Evolutionary conservation across 2,329 filamentous ascomycete genomes (phyloP).

Genomic region (Ceratocystis diversiconidia): DNA sequence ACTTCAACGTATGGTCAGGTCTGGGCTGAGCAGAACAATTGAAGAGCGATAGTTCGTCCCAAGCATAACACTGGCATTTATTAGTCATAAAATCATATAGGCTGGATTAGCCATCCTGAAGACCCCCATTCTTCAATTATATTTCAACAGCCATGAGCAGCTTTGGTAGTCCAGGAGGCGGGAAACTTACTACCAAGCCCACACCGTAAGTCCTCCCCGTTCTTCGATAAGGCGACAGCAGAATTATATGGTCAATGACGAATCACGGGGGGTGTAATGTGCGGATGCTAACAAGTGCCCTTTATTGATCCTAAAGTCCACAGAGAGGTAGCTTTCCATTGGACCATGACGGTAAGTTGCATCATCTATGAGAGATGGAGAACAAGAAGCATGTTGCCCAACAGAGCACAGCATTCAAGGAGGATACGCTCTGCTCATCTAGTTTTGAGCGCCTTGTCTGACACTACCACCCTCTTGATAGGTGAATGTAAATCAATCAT

Average conservation of each 20-base stretch:
- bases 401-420: not conserved
- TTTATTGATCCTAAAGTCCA: constrained; percentile 39
- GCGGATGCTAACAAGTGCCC: not conserved
- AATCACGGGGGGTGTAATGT: too few species aligned
- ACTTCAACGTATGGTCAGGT: not conserved
- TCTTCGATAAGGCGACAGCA: not conserved
- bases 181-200: constrained; percentile 48
- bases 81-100: too few species aligned
- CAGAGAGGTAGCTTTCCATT: constrained; percentile 92
- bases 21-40: not conserved
- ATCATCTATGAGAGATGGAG: not conserved
- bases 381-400: not conserved
- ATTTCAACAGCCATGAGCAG: constrained; percentile 34
- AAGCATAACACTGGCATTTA: too few species aligned
- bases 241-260: not conserved
- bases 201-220: constrained; percentile 43
- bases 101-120: too few species aligned
- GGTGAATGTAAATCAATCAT: constrained; percentile 91
- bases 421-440: not conserved
- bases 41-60: not conserved
- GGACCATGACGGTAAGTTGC: constrained; percentile 59
- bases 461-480: constrained; percentile 25
- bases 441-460: constrained; percentile 9
- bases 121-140: not conserved
- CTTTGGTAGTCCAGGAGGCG: constrained; percentile 58